Percentiles rank a stretch among this genome's conserved stretches.
Evolutionary conservation across 2,329 filamentous ascomycete genomes (phyloP).

Genomic region (Cladophialophora psammophila): DNA sequence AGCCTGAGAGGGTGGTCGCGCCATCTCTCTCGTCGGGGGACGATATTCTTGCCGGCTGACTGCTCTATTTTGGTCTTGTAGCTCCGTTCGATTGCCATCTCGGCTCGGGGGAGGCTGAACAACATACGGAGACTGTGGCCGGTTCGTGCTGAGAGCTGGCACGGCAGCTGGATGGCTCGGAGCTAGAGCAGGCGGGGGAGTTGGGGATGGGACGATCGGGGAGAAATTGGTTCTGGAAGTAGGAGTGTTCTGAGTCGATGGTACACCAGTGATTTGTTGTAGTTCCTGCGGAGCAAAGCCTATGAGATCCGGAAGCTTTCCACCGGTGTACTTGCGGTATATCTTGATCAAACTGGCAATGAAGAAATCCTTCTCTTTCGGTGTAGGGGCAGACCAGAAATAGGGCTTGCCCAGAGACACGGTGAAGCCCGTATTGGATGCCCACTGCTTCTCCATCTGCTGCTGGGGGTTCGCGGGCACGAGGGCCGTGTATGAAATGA

Average conservation of each 20-base stretch:
- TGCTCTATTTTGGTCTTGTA: conserved; percentile 27
- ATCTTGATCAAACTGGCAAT: conserved; percentile 96
- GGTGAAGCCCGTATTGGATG: conserved; percentile 80
- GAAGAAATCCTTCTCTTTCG: conserved; percentile 99
- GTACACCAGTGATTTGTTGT: conserved; percentile 73
- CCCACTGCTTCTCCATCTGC: conserved; percentile 74
- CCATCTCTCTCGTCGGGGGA: conserved; percentile 28
- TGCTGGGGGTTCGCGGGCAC: conserved; percentile 66
- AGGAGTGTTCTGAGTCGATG: conserved; percentile 26
- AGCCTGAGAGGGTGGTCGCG: conserved; percentile 25
- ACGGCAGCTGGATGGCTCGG: conserved; percentile 3
- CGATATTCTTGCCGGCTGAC: conserved; percentile 29
- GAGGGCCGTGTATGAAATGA: conserved; percentile 79
- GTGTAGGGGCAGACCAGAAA: conserved; percentile 92
- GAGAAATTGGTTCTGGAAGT: conserved; percentile 40
- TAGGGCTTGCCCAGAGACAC: conserved; percentile 93
- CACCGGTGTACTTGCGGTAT: conserved; percentile 93
- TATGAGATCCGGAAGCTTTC: conserved; percentile 76
- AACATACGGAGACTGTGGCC: conserved; percentile 37
- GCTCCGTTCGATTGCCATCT: conserved; percentile 23
- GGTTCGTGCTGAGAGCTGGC: conserved; percentile 10
- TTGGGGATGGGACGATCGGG: conserved; percentile 38
- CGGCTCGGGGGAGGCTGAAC: conserved; percentile 30
- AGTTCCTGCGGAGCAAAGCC: conserved; percentile 84
- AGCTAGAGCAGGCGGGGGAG: conserved; percentile 27